phyloP scores from a whole-genome alignment of 352 stramenopile species.

The Phytophthora multivora region DNA sequence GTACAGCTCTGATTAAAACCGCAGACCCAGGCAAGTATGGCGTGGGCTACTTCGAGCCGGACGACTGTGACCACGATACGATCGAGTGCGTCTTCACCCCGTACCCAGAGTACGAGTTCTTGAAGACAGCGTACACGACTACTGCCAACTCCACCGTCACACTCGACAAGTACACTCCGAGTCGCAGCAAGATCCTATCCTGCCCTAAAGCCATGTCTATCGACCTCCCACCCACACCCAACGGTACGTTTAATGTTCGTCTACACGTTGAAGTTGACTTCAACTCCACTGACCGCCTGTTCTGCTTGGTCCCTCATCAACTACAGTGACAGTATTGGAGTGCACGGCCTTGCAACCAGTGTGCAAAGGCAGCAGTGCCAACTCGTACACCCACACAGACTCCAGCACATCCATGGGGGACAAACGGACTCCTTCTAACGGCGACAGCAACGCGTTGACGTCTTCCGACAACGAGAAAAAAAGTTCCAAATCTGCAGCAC shows the following conservation, averaged over 20 bases:
- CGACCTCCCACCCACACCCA: conserved; percentile 34
- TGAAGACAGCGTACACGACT: conserved; percentile 77
- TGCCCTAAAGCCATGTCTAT: conserved; percentile 51
- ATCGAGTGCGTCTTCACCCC: conserved; percentile 59
- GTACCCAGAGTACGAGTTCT: conserved; percentile 75
- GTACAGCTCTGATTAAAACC: conserved; percentile 43
- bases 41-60: conserved; percentile 72
- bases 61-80: conserved; percentile 70
- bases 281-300: not conserved
- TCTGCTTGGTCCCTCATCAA: not conserved
- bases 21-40: conserved; percentile 72
- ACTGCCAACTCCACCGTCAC: conserved; percentile 64
- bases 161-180: conserved; percentile 40
- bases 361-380: conserved; percentile 63
- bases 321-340: conserved; percentile 45
- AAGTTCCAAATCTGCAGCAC: conserved; percentile 2
- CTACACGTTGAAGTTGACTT: conserved; percentile 16
- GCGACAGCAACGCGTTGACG: not conserved
- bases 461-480: conserved; percentile 21
- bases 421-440: conserved; percentile 36
- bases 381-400: conserved; percentile 45
- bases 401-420: conserved; percentile 35
- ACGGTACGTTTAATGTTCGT: conserved; percentile 31
- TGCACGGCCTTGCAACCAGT: conserved; percentile 57
- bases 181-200: conserved; percentile 37